Percentiles rank a stretch among this genome's conserved stretches.
These are phyloP conservation scores for Phytophthora foliorum DNA, from an alignment of 352 stramenopile species.

Conservation along the genomic window DNA sequence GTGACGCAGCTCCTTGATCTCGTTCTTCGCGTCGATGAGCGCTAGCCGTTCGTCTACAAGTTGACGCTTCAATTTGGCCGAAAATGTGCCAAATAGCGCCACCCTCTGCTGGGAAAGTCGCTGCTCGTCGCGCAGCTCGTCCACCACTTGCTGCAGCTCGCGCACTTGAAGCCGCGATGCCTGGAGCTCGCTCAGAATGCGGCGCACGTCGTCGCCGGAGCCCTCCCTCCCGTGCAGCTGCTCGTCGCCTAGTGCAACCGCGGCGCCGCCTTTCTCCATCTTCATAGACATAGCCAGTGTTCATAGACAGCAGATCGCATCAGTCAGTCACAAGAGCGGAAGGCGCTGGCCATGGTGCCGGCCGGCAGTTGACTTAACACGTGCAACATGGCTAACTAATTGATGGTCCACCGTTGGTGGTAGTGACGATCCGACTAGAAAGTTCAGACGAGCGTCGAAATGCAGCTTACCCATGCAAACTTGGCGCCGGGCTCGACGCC, in stretches of 20 bases:
- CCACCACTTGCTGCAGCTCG: slow-evolving; percentile 55
- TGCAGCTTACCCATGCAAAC: slow-evolving; percentile 40
- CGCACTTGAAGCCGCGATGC: slow-evolving; percentile 40
- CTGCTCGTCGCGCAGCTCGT: slow-evolving; percentile 69
- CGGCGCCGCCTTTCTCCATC: slow-evolving; percentile 56
- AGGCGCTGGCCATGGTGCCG: slow-evolving; percentile 11
- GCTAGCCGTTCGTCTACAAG: slow-evolving; percentile 82
- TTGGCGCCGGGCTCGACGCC: slow-evolving; percentile 40
- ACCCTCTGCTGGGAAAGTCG: slow-evolving; percentile 57
- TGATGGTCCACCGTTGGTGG: slow-evolving; percentile 38
- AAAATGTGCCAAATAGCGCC: slow-evolving; percentile 62
- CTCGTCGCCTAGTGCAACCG: slow-evolving; percentile 35
- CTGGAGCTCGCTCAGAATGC: slow-evolving; percentile 44
- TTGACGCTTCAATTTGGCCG: slow-evolving; percentile 76
- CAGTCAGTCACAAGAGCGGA: slow-evolving; percentile 35
- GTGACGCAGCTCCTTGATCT: slow-evolving; percentile 62
- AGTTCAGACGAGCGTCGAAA: slow-evolving; percentile 22
- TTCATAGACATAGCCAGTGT: slow-evolving; percentile 57
- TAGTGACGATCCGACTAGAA: slow-evolving; percentile 33
- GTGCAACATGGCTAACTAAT: slow-evolving; percentile 46
- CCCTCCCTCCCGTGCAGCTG: slow-evolving; percentile 45
- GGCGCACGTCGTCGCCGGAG: slow-evolving; percentile 33
- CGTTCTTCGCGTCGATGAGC: slow-evolving; percentile 77
- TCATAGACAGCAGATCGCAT: slow-evolving; percentile 48
- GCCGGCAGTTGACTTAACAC: slow-evolving; percentile 26